Conservation (phyloP, 1,284 basidiomycete species). For the Inonotus obliquus region DNA sequence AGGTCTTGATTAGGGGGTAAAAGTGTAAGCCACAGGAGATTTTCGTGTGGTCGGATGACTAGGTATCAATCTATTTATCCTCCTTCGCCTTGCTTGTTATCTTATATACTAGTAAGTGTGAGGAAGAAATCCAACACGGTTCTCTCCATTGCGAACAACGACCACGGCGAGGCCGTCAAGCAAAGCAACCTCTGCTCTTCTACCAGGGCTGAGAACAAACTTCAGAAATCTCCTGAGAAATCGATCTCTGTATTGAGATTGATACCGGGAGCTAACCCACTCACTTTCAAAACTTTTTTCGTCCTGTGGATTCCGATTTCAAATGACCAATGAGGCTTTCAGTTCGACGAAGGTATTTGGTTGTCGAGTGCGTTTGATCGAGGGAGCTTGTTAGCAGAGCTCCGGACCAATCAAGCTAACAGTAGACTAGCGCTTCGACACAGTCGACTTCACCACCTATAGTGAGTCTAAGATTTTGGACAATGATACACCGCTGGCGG, state of each 20-base stretch:
- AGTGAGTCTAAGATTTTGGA: conserved; percentile 81
- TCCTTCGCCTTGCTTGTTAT: neutral
- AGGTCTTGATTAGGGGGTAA: neutral
- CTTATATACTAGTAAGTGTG: conserved; percentile 49
- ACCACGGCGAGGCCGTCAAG: conserved; percentile 43
- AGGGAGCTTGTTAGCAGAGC: neutral
- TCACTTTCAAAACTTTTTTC: conserved; percentile 81
- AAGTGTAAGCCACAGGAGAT: too few relatives aligned
- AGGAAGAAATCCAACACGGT: conserved; percentile 71
- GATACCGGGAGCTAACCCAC: conserved; percentile 21
- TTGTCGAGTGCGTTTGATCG: conserved; percentile 53
- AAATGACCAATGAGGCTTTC: conserved; percentile 86
- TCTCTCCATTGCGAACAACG: conserved; percentile 61
- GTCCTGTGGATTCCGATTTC: conserved; percentile 61
- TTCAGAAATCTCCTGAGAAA: conserved; percentile 78
- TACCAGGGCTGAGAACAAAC: conserved; percentile 79
- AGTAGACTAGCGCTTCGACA: conserved; percentile 53
- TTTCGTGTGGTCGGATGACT: too few relatives aligned
- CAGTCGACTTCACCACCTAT: conserved; percentile 97
- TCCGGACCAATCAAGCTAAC: neutral
- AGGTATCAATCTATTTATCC: too few relatives aligned
- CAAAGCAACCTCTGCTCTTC: conserved; percentile 42
- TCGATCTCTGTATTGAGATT: conserved; percentile 10
- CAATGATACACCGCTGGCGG: conserved; percentile 96
- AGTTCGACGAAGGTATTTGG: conserved; percentile 80